Conservation (phyloP, 2,329 filamentous ascomycete species). For the Cladophialophora bantiana region DNA sequence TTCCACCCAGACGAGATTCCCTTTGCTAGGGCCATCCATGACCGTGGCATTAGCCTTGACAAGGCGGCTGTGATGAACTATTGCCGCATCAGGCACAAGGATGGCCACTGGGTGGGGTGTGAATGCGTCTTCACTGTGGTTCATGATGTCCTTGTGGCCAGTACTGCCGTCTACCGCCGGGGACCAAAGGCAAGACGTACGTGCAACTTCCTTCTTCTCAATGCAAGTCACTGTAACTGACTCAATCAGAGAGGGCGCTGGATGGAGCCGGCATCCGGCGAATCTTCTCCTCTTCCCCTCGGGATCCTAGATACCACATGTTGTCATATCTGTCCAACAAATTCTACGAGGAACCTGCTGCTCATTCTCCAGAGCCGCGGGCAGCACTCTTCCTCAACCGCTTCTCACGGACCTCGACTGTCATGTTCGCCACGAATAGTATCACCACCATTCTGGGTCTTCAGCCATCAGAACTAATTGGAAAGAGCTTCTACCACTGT, state of each 20-base stretch:
- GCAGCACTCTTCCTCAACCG: conserved; percentile 86
- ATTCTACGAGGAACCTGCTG: conserved; percentile 62
- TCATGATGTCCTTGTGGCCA: conserved; percentile 85
- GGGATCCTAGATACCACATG: conserved; percentile 89
- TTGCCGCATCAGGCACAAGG: conserved; percentile 71
- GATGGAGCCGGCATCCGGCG: conserved; percentile 80
- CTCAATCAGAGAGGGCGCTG: conserved; percentile 69
- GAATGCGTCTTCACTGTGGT: conserved; percentile 91
- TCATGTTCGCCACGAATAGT: conserved; percentile 86
- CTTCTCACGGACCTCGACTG: conserved; percentile 79
- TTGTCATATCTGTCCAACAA: conserved; percentile 83
- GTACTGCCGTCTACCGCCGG: conserved; percentile 76
- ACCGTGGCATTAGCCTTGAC: conserved; percentile 75
- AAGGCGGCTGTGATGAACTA: conserved; percentile 86
- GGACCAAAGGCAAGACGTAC: conserved; percentile 76
- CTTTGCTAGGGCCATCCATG: conserved; percentile 75
- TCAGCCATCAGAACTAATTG: conserved; percentile 70
- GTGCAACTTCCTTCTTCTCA: conserved; percentile 45
- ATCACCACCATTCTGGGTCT: conserved; percentile 78
- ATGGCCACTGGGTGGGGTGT: conserved; percentile 77
- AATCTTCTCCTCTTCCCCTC: conserved; percentile 79
- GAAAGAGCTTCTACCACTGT: conserved; percentile 86
- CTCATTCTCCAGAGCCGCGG: conserved; percentile 74
- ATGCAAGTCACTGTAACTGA: conserved; percentile 32
- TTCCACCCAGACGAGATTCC: conserved; percentile 84